Evolutionary conservation across 2,329 filamentous ascomycete genomes (phyloP).

Genomic region (Diaporthe australafricana): DNA sequence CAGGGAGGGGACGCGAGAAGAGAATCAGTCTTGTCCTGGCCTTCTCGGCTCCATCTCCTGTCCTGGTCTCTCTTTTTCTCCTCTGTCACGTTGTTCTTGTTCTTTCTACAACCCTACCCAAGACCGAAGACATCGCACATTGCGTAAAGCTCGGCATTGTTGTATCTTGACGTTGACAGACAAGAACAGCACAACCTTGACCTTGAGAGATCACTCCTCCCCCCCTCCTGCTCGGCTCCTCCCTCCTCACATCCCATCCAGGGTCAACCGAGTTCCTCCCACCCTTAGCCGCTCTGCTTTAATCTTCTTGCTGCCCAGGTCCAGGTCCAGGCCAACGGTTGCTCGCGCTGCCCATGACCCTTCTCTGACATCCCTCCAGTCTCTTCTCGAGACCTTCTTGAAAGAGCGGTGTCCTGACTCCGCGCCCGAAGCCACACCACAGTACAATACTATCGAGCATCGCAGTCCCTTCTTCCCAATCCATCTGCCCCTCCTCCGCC

Average conservation of each 20-base stretch:
- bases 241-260: conserved; percentile 7
- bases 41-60: conserved; percentile 33
- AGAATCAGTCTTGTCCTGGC: conserved; percentile 29
- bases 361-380: conserved; percentile 50
- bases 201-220: conserved; percentile 8
- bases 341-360: conserved; percentile 43
- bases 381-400: conserved; percentile 43
- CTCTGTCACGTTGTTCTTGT: conserved; percentile 40
- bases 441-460: conserved; percentile 60
- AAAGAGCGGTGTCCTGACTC: conserved; percentile 60
- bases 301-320: conserved; percentile 45
- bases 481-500: conserved; percentile 46
- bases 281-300: conserved; percentile 34
- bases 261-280: conserved; percentile 35
- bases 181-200: conserved; percentile 17
- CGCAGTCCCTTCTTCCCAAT: conserved; percentile 50
- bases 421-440: conserved; percentile 48
- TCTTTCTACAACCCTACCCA: conserved; percentile 48
- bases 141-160: conserved; percentile 27
- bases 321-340: conserved; percentile 41
- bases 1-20: conserved; percentile 31
- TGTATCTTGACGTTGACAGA: conserved; percentile 28
- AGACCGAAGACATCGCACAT: conserved; percentile 31
- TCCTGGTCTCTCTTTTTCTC: conserved; percentile 34
- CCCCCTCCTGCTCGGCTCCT: not conserved